phyloP scores from a whole-genome alignment of 495 filamentous ascomycete genomes.

The Aspergillus conjunctus region DNA sequence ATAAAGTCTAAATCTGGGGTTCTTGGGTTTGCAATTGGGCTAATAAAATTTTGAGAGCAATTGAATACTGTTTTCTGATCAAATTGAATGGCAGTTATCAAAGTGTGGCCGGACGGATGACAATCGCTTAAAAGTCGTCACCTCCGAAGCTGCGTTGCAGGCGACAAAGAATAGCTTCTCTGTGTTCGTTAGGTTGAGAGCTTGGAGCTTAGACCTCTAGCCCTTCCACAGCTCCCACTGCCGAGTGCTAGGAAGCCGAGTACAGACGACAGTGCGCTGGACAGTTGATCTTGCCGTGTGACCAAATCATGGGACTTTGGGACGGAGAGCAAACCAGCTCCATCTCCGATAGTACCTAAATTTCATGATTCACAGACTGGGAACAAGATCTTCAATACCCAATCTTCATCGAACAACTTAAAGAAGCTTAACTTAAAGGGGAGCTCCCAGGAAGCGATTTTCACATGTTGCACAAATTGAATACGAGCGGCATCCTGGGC shows the following conservation, averaged over 20 bases:
- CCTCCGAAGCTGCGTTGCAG: no score
- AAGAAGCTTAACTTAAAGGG: no score
- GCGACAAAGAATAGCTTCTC: no score
- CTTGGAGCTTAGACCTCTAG: not conserved
- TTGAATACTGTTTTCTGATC: no score
- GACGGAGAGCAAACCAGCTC: constrained; percentile 5
- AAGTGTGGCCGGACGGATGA: no score
- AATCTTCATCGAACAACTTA: not conserved
- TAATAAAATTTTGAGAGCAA: no score
- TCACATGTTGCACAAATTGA: not conserved
- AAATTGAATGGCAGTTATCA: no score
- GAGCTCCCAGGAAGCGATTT: not conserved
- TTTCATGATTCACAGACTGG: constrained; percentile 9
- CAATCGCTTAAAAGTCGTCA: no score
- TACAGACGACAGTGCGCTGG: constrained; percentile 3
- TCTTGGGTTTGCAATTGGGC: no score
- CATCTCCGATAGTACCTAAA: not conserved
- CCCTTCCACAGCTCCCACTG: not conserved
- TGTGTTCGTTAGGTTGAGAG: no score
- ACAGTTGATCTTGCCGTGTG: constrained; percentile 10
- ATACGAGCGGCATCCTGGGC: not conserved
- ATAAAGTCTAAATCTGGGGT: no score
- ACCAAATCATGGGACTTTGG: constrained; percentile 1
- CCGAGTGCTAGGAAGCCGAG: no score
- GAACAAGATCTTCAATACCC: not conserved